Conservation (phyloP, 768 basidiomycete genomes). For the Mrakia blollopis region DNA sequence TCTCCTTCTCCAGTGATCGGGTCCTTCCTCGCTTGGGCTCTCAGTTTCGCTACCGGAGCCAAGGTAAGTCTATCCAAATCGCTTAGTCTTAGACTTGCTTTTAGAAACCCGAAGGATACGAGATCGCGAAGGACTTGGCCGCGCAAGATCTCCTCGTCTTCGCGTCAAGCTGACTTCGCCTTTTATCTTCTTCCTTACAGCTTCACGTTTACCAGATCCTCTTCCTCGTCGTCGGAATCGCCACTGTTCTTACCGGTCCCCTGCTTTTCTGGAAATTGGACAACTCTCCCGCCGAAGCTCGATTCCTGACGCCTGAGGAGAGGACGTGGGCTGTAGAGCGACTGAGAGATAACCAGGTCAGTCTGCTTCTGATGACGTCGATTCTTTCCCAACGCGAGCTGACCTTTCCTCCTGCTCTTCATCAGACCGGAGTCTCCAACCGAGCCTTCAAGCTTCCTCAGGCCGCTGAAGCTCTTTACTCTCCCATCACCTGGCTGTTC, state of each 20-base stretch:
- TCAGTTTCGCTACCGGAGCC: conserved; percentile 47
- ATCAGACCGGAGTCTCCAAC: no score
- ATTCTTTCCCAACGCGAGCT: no score
- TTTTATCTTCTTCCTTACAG: neutral
- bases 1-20: no score
- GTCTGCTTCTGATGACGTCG: neutral
- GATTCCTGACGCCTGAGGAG: conserved; percentile 38
- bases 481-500: conserved; percentile 33
- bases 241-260: conserved; percentile 45
- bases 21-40: conserved; percentile 49
- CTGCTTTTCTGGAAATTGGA: conserved; percentile 28
- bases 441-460: no score
- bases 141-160: neutral
- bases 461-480: conserved; percentile 31
- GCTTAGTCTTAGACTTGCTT: no score
- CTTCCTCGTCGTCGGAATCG: conserved; percentile 50
- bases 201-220: conserved; percentile 50
- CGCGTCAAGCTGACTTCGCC: neutral
- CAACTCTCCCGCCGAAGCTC: conserved; percentile 34
- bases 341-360: conserved; percentile 35
- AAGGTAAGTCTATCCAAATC: neutral
- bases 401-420: no score
- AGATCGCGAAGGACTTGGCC: no score
- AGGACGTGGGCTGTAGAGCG: conserved; percentile 37
- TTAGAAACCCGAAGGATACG: no score